phyloP scores from a whole-genome alignment of 345 rosid genomes.

The Pugionium dolabratum region DNA sequence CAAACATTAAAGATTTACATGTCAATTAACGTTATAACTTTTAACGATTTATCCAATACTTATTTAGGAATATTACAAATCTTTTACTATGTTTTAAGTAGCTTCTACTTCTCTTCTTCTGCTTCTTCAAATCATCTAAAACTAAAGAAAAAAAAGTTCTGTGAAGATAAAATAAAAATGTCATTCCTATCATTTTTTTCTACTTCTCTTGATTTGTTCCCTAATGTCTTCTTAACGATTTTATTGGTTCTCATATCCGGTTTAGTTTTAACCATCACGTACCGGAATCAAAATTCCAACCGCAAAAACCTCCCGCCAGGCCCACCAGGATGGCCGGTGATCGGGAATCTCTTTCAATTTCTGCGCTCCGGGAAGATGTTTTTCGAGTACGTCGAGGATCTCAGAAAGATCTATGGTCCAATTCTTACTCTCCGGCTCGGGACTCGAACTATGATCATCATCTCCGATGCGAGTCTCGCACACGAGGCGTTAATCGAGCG shows the following conservation, averaged over 20 bases:
- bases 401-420: conserved; percentile 56
- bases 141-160: not conserved
- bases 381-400: conserved; percentile 54
- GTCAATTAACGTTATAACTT: conserved; percentile 2
- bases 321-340: conserved; percentile 83
- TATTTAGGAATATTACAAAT: not conserved
- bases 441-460: conserved; percentile 59
- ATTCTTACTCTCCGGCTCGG: conserved; percentile 77
- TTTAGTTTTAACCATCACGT: conserved; percentile 41
- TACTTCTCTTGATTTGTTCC: not conserved
- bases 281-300: conserved; percentile 22
- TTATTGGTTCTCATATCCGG: conserved; percentile 46
- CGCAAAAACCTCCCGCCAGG: conserved; percentile 70
- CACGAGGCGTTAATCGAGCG: conserved; percentile 68
- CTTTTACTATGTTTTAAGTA: conserved; percentile 2
- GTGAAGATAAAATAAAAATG: not conserved
- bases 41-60: not conserved
- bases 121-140: not conserved
- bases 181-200: not conserved
- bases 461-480: conserved; percentile 57
- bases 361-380: conserved; percentile 66
- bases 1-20: not conserved
- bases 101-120: conserved; percentile 2
- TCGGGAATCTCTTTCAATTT: conserved; percentile 76
- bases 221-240: conserved; percentile 3